Evolutionary conservation across 352 stramenopile species (phyloP), one percentile per base, ranked within the genome.

Genomic region (Pythium plurisporium): DNA sequence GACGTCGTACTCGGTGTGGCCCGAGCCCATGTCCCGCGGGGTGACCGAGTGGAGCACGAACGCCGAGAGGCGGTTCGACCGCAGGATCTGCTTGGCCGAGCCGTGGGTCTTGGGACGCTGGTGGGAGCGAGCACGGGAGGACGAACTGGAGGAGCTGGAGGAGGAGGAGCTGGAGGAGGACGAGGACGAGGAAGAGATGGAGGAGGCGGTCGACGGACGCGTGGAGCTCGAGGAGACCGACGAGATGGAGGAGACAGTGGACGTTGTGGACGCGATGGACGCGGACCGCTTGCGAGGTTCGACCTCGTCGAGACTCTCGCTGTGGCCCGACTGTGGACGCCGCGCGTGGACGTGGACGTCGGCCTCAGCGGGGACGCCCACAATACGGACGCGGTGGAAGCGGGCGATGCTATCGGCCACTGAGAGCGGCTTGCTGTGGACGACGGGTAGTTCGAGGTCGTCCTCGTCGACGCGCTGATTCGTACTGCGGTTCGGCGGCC

Each of bases 21-120:
- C 26, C 26, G 42, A 12, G 11, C 62, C 72, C 19, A 72, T 78
- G 45, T 89, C 79, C 22, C 73, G 68, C 1, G 79, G 76, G 46
- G 75, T 79, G 47, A 87, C 74, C 25, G 79, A 78, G 69, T 86
- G 76, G 31, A 89, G 63, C 41, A 82, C 46, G 55, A 87, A 82
- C 48, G 74, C 67, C 45, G 69, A 73, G 33, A 89, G 69, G 59
- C 77, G 76, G 57, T 81, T 62, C 20, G 69, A 54, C 52, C 62
- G 45, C 45, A 65, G 23, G 48, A 55, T 26, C 26, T 62, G 33
- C 37, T 72, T 71, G 22, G 55, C 50, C 3, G 59, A 37, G 22
- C 47, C 29, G 44, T 46, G 41, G 27, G 43, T n/a, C 25, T 59
- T 54, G 38, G 34, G 37, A 14, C 50, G 57, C 26, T 38, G 38